Evolutionary conservation across 345 rosid genomes (phyloP).

Genomic region (Camelina laxa): DNA sequence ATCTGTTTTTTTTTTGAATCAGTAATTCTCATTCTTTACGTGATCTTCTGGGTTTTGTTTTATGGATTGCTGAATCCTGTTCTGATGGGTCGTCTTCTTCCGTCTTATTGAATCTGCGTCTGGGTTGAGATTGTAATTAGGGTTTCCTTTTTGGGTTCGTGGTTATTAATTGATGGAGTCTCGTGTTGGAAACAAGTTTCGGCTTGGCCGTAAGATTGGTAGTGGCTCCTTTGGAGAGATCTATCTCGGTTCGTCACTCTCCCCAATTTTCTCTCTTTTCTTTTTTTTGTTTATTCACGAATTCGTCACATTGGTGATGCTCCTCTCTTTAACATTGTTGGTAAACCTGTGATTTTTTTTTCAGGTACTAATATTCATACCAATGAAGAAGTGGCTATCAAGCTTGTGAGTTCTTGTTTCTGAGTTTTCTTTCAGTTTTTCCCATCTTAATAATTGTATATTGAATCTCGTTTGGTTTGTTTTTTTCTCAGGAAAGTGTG

Average conservation of each 20-base stretch:
- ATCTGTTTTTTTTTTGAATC: background rate
- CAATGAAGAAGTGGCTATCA: constrained; percentile 91
- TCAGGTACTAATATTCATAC: constrained; percentile 85
- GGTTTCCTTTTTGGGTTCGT: background rate
- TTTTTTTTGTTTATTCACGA: background rate
- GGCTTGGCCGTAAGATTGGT: constrained; percentile 70
- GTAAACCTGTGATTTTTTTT: constrained; percentile 19
- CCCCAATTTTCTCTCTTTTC: background rate
- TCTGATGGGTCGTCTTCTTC: background rate
- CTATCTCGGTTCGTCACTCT: constrained; percentile 52
- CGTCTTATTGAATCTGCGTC: constrained; percentile 27
- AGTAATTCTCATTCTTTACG: constrained; percentile 1
- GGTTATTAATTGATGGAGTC: constrained; percentile 50
- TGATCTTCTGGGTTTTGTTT: constrained; percentile 27
- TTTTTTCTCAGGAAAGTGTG: constrained; percentile 37
- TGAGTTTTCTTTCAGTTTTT: background rate
- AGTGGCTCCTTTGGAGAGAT: constrained; percentile 75
- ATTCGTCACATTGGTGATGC: constrained; percentile 17
- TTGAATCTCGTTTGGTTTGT: background rate
- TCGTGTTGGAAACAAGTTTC: constrained; percentile 65
- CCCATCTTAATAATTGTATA: background rate
- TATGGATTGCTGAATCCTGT: constrained; percentile 16
- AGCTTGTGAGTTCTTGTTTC: constrained; percentile 70
- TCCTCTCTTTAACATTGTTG: constrained; percentile 24
- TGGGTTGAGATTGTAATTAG: constrained; percentile 25